These are phyloP conservation scores for Penicillium canariense DNA, from an alignment of 495 filamentous ascomycete species.

Conservation along the genomic window DNA sequence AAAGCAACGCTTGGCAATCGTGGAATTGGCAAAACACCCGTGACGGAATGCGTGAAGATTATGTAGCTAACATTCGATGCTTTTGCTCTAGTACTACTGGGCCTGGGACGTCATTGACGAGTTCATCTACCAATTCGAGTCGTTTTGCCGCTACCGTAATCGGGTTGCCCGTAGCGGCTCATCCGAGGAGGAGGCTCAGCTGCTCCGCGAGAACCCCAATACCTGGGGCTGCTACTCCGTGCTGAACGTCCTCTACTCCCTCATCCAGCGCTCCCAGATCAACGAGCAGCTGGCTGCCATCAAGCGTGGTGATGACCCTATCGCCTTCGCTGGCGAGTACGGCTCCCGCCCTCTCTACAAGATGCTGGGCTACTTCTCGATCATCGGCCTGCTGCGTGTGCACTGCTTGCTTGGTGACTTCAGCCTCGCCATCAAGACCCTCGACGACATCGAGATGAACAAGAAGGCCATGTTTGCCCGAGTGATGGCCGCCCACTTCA, in stretches of 20 bases:
- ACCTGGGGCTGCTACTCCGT: constrained; percentile 99
- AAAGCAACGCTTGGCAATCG: constrained; percentile 16
- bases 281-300: constrained; percentile 93
- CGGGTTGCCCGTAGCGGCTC: constrained; percentile 80
- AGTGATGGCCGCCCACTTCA: constrained; percentile 99
- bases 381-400: constrained; percentile 93
- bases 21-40: background rate
- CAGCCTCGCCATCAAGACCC: constrained; percentile 94
- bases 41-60: background rate
- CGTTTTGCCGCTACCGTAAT: constrained; percentile 93
- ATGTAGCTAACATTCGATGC: constrained; percentile 10
- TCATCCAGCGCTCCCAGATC: constrained; percentile 97
- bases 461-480: constrained; percentile 99
- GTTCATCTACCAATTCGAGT: constrained; percentile 99
- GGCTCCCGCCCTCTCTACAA: constrained; percentile 89
- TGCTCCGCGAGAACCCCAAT: constrained; percentile 94
- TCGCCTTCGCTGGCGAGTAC: constrained; percentile 86
- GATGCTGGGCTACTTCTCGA: constrained; percentile 99
- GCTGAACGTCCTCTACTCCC: constrained; percentile 97
- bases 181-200: constrained; percentile 83
- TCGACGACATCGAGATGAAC: constrained; percentile 98
- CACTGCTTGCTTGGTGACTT: constrained; percentile 97
- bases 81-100: constrained; percentile 81
- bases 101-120: constrained; percentile 99
- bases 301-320: constrained; percentile 86